Evolutionary conservation across 495 filamentous ascomycete genomes (phyloP).

Genomic region (Entonaema liquescens): DNA sequence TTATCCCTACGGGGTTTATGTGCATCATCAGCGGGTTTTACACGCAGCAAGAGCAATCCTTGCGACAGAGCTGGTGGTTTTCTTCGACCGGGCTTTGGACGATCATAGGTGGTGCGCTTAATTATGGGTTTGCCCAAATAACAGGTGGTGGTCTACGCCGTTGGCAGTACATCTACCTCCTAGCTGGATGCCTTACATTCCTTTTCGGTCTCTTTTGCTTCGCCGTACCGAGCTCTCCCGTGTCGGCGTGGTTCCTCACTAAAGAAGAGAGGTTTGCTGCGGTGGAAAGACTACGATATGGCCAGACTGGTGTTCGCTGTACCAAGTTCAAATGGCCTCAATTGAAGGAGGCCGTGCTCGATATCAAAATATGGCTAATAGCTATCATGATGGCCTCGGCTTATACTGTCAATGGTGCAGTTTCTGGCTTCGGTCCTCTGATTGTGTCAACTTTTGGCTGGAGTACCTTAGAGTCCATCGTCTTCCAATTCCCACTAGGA

Average conservation of each 20-base stretch:
- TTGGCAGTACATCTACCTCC: slow-evolving; percentile 76
- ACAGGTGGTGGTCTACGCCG: slow-evolving; percentile 59
- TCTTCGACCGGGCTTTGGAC: slow-evolving; percentile 71
- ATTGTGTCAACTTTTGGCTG: slow-evolving; percentile 81
- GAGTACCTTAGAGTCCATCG: slow-evolving; percentile 68
- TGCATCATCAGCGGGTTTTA: slow-evolving; percentile 70
- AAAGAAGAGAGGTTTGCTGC: slow-evolving; percentile 62
- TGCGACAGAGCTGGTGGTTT: slow-evolving; percentile 77
- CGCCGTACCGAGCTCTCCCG: slow-evolving; percentile 65
- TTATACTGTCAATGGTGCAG: slow-evolving; percentile 78
- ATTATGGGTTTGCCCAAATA: slow-evolving; percentile 77
- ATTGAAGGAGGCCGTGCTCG: slow-evolving; percentile 62
- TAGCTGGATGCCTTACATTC: slow-evolving; percentile 70
- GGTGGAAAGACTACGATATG: slow-evolving; percentile 63
- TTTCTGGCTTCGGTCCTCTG: slow-evolving; percentile 78
- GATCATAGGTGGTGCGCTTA: slow-evolving; percentile 71
- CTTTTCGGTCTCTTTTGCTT: slow-evolving; percentile 72
- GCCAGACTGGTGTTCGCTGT: slow-evolving; percentile 69
- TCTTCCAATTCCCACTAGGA: slow-evolving; percentile 78
- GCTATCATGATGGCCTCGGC: slow-evolving; percentile 66
- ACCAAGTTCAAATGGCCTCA: slow-evolving; percentile 68
- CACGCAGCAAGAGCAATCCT: slow-evolving; percentile 71
- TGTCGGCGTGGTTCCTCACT: slow-evolving; percentile 63
- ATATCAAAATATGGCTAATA: slow-evolving; percentile 71
- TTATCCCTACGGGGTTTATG: slow-evolving; percentile 76